Conservation (phyloP, 805 yeast genomes). For the Ogataea ramenticola region DNA sequence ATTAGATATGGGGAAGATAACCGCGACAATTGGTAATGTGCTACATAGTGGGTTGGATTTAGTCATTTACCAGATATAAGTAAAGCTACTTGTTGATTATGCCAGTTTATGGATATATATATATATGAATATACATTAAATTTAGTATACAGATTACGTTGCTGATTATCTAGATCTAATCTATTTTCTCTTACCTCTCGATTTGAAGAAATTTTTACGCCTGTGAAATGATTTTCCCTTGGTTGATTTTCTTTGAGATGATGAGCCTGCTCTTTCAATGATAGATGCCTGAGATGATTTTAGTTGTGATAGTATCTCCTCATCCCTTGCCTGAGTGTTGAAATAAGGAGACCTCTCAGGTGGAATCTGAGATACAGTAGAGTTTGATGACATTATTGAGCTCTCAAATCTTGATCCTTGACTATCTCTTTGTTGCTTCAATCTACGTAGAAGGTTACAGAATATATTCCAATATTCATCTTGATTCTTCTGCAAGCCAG, state of each 20-base stretch:
- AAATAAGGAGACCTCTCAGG: constrained; percentile 9
- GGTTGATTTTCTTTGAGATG: not conserved
- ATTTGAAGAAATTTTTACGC: not conserved
- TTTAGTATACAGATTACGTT: too few species aligned
- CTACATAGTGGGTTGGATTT: too few species aligned
- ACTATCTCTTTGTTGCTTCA: constrained; percentile 13
- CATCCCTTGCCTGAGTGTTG: constrained; percentile 1
- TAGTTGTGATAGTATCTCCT: constrained; percentile 9
- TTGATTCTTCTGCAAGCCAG: constrained; percentile 27
- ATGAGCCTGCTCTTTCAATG: not conserved
- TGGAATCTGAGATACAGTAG: constrained; percentile 1
- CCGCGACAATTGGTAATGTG: too few species aligned
- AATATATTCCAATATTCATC: constrained; percentile 18
- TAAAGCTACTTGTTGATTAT: too few species aligned
- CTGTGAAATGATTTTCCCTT: not conserved
- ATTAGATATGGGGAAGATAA: too few species aligned
- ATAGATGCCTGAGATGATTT: not conserved
- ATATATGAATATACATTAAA: too few species aligned
- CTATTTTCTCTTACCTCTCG: not conserved
- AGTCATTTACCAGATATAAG: too few species aligned
- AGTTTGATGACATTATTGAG: constrained; percentile 12
- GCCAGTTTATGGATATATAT: too few species aligned
- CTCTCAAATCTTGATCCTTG: not conserved
- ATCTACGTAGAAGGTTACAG: constrained; percentile 13
- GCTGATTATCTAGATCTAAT: too few species aligned